These are phyloP conservation scores for Porphyrellus cyaneotinctus DNA, from an alignment of 768 basidiomycete species.

Conservation along the genomic window DNA sequence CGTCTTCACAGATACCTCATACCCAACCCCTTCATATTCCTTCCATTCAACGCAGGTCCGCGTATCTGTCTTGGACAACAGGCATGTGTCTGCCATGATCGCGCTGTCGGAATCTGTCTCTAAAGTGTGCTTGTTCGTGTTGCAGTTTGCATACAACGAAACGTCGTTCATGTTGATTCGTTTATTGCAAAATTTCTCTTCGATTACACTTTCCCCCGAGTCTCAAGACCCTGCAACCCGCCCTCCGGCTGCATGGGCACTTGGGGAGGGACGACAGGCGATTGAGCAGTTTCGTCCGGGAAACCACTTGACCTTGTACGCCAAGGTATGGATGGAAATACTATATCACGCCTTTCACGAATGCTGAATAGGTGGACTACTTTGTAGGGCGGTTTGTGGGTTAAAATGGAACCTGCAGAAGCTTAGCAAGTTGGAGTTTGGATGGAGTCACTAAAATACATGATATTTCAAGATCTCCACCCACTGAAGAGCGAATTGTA, in stretches of 20 bases:
- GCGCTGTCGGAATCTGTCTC: neutral
- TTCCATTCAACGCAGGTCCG: conserved; percentile 23
- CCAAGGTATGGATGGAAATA: conserved; percentile 32
- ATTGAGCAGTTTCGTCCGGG: conserved; percentile 27
- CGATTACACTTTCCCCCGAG: conserved; percentile 21
- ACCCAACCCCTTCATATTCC: conserved; percentile 40
- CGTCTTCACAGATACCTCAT: conserved; percentile 33
- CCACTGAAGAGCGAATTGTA: too few relatives aligned
- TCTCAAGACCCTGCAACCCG: conserved; percentile 24
- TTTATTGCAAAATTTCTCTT: conserved; percentile 27
- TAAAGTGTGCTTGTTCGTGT: neutral
- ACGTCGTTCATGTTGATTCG: conserved; percentile 33
- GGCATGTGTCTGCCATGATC: conserved; percentile 14
- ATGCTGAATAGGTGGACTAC: neutral
- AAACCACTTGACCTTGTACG: conserved; percentile 32
- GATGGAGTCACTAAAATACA: neutral
- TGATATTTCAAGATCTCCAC: too few relatives aligned
- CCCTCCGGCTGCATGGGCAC: conserved; percentile 29
- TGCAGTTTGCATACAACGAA: conserved; percentile 34
- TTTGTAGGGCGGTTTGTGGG: conserved; percentile 45
- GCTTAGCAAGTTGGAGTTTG: neutral
- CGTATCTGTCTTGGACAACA: conserved; percentile 38
- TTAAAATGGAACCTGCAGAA: conserved; percentile 37
- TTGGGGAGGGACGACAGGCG: conserved; percentile 22
- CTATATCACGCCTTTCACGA: neutral